phyloP scores from a whole-genome alignment of 176 grass and related monocot species.

The Triticum turgidum region DNA sequence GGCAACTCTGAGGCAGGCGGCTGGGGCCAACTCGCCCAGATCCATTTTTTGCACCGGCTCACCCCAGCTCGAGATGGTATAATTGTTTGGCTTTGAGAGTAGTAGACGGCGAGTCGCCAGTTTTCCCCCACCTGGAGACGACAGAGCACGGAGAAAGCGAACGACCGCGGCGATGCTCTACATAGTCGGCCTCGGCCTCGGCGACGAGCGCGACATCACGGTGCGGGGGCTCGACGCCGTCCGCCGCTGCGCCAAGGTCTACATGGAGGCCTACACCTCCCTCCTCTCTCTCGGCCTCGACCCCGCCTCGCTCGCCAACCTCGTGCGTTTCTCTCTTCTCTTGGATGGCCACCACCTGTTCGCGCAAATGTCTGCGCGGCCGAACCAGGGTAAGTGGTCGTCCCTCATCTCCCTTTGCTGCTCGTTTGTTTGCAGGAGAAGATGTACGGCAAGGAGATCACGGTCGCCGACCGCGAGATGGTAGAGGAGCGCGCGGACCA shows the following conservation, averaged over 20 bases:
- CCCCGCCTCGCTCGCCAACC: constrained; percentile 62
- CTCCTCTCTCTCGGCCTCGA: constrained; percentile 85
- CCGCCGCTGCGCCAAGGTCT: constrained; percentile 65
- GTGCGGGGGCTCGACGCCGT: constrained; percentile 82
- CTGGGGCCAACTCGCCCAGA: too few relatives aligned
- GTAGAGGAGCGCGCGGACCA: constrained; percentile 81
- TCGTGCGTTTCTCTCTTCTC: constrained; percentile 33
- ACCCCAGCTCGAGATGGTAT: too few relatives aligned
- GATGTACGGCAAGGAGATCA: constrained; percentile 81
- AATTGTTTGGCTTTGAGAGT: neutral
- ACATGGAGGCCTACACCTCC: constrained; percentile 95
- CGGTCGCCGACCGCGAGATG: constrained; percentile 88
- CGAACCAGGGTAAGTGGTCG: neutral
- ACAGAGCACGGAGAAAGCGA: neutral
- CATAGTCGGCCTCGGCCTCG: constrained; percentile 83
- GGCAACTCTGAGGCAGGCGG: too few relatives aligned
- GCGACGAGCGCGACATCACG: constrained; percentile 90
- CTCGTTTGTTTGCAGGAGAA: constrained; percentile 49
- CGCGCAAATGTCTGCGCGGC: neutral
- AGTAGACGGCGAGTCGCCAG: neutral
- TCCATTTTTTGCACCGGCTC: too few relatives aligned
- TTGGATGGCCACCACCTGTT: constrained; percentile 16
- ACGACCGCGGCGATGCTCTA: constrained; percentile 60
- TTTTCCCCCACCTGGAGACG: neutral
- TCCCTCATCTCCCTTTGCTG: constrained; percentile 6